phyloP scores from a whole-genome alignment of 2,329 filamentous ascomycete genomes.

The Penicillium capsulatum region DNA sequence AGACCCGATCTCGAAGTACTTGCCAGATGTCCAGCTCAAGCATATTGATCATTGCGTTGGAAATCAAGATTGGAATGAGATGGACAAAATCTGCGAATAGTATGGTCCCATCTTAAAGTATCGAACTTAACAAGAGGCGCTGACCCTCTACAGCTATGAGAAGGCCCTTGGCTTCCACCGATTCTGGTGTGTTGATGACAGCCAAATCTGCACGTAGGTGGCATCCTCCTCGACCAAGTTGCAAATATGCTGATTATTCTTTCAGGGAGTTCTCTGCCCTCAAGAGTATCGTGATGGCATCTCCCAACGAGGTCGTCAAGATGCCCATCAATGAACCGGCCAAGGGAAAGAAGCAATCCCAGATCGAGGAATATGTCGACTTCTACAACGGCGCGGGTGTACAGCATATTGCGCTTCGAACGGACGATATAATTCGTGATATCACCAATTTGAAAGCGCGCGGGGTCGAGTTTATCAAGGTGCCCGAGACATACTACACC shows the following conservation, averaged over 20 bases:
- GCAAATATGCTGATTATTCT: not conserved
- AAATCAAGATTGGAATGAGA: conserved; percentile 93
- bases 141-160: conserved; percentile 63
- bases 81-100: conserved; percentile 63
- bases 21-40: conserved; percentile 64
- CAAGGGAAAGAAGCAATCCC: conserved; percentile 79
- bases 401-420: conserved; percentile 88
- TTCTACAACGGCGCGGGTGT: conserved; percentile 89
- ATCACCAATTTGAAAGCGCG: conserved; percentile 77
- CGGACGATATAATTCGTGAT: conserved; percentile 69
- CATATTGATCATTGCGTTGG: conserved; percentile 95
- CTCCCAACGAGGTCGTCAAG: conserved; percentile 79
- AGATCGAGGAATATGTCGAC: conserved; percentile 89
- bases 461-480: conserved; percentile 87
- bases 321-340: conserved; percentile 99
- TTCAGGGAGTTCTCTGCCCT: conserved; percentile 74
- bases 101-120: conserved; percentile 29
- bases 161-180: conserved; percentile 86
- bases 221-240: not conserved
- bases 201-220: conserved; percentile 70
- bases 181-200: conserved; percentile 96
- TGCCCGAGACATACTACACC: conserved; percentile 81
- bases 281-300: conserved; percentile 85
- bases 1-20: conserved; percentile 46
- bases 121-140: not conserved